Base-by-base conservation (phyloP, 805 yeast genomes). In the Teunomyces panamensis region DNA sequence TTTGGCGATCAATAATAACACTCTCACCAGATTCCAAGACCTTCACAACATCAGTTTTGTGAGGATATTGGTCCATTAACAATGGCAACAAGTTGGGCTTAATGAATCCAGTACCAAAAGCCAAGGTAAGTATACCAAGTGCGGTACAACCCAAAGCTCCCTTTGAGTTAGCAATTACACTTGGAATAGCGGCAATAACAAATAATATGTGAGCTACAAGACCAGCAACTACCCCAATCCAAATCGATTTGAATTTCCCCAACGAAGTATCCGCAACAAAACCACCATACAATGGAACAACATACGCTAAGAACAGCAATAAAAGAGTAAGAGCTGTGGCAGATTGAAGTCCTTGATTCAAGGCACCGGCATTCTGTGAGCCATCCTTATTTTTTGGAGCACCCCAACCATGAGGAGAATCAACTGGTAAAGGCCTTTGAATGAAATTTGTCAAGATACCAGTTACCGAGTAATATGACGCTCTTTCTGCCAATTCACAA, bases 21-120 rank as follows among this genome's bases (percentile, higher is more conserved):
- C 76, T 74, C 59, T 82, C 83, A 48, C 96, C 96, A 26, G 73
- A 60, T 54, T 78, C 76, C 48, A 77, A 69, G 3, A 77, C 79
- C 62, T 74, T 77, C 47, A 87, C 79, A 44, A 77, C 80, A 52
- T 82, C 85, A 55, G 77, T 74, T 48, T 78, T 71, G 61, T 81
- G 78, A 39, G 84, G 83, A 60, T 65, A 65, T 60, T 70, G 75
- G 50, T 69, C 88, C 65, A 74, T 64, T 45, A 75, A 59, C 43
- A 75, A 63, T 5, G 81, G 80, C 49, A 75, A 66, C 49, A 79
- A 69, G 55, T 78, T 79, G 48, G 83, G 80, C 56, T 79, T 79
- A 54, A 79, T 77, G 47, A 76, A 70, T 53, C 83, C 83, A 32
- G 83, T 76, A 52, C 82, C 81, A 42, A 67, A 17, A 42, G 75